A percentile compares a stretch with the other conserved stretches of the same genome.
These are phyloP conservation scores for Immersiporthe knoxdaviesiana DNA, from an alignment of 2,329 filamentous ascomycete species.

Conservation along the genomic window DNA sequence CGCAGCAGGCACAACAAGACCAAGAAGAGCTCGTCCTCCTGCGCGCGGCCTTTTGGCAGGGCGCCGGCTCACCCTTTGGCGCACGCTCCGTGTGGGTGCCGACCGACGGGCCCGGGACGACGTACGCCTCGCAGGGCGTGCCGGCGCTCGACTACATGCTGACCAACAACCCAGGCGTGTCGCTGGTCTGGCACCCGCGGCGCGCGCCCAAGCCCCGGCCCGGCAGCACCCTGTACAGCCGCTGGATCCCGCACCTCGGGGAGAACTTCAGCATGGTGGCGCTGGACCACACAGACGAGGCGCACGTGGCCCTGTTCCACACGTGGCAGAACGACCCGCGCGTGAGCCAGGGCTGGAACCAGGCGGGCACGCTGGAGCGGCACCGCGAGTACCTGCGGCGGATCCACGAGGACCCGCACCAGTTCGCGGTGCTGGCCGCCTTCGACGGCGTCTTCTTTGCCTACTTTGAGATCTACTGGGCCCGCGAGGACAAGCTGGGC, in stretches of 20 bases:
- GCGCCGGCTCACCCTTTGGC: slow-evolving; percentile 69
- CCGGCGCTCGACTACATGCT: slow-evolving; percentile 53
- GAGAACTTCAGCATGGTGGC: slow-evolving; percentile 80
- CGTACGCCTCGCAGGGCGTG: slow-evolving; percentile 48
- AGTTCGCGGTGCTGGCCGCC: slow-evolving; percentile 68
- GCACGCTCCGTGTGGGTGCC: slow-evolving; percentile 65
- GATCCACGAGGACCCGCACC: slow-evolving; percentile 72
- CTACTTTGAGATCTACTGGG: slow-evolving; percentile 84
- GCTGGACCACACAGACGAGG: slow-evolving; percentile 65
- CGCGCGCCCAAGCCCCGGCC: slow-evolving; percentile 72
- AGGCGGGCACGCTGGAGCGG: slow-evolving; percentile 74
- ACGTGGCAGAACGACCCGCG: slow-evolving; percentile 84
- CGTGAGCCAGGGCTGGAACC: slow-evolving; percentile 79
- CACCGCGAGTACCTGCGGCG: slow-evolving; percentile 72
- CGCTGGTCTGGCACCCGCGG: slow-evolving; percentile 65
- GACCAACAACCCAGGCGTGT: slow-evolving; percentile 40
- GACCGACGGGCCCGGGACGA: slow-evolving; percentile 42
- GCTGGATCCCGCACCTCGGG: slow-evolving; percentile 74
- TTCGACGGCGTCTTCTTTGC: slow-evolving; percentile 74
- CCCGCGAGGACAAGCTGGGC: slow-evolving; percentile 60
- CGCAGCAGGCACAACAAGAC: slow-evolving; percentile 33
- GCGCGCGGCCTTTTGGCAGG: slow-evolving; percentile 69
- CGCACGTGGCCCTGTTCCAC: slow-evolving; percentile 74
- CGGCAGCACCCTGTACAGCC: slow-evolving; percentile 73
- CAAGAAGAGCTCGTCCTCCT: slow-evolving; percentile 46